Evolutionary conservation across 2,329 filamentous ascomycete genomes (phyloP), one percentile per base, ranked within the genome.

Genomic region (Nothophoma quercina): DNA sequence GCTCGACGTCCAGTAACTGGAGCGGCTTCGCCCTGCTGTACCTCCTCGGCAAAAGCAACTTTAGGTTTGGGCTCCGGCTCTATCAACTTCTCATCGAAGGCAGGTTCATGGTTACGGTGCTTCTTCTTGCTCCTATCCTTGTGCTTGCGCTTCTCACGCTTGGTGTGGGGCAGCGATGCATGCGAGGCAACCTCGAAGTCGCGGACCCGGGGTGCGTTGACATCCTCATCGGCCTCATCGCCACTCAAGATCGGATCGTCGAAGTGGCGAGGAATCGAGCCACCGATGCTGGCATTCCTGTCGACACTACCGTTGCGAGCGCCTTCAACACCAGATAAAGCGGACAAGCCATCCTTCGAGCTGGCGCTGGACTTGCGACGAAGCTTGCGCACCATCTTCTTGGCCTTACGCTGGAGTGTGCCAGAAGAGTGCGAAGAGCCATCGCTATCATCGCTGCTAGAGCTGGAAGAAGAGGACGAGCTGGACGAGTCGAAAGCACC

Each of bases 341-440:
- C 65, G 2, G 77, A 79, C 13, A 72, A 72, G 2, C 81, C 85
- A 12, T 90, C 88, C 55, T 84, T 84, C 19, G 87, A 92, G 65
- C 85, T 85, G 26, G 83, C 80, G 61, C 88, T 93, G 0, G 89
- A 93, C 79, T 93, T 96, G 74, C 90, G 87, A 59, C 85, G 86
- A 65, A 85, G 85, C 45, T 87, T 81, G 53, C 86, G 88, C 64
- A 96, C 87, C 19, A 88, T 89, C 61, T 88, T 83, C 74, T 87
- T 91, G 72, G 96, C 85, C 54, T 87, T 87, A 49, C 86, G 86
- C 68, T 88, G 90, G 2, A 88, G 86, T 12, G 91, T 89, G 1
- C 88, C 91, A 56, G 86, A 85, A 1, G 88, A 67, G 3, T 49
- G 91, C 26, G 82, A 84, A 3, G 82, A 84, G 5, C 85, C 86